Base-by-base conservation (phyloP, 305 asterid species). In the Vinca major region DNA sequence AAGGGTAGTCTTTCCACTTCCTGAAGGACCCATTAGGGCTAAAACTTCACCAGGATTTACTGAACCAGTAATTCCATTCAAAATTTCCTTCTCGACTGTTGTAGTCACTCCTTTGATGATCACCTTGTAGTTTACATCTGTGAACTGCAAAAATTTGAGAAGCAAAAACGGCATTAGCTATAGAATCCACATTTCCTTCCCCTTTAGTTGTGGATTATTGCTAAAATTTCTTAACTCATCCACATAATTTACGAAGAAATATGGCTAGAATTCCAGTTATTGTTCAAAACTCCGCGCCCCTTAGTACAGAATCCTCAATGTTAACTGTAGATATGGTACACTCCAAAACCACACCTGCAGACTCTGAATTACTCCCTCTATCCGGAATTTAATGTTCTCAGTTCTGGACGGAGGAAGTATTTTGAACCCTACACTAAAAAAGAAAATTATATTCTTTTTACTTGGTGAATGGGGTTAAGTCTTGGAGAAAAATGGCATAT, bases 11-110 rank as follows among this genome's bases (percentile, higher is more conserved):
- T 94, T 94, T 53, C 99, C 99, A 64, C 99, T 85, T 58, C 99
- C 99, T 2, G 99, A 94, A 54, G 99, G 99, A 45, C 99, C 99
- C 99, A 94, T 94, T 36, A 94, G 77, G 5, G 99, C 99, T 62
- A 94, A 68, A 65, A 94, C 95, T 72, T 94, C 98, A 13, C 99
- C 96, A 1, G 99, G 99, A 75, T 80, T 84, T 57, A 86, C 93
- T 0, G 88, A 81, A 19, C 99, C 99, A 1, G 77, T 85, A 50
- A 94, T 89, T 65, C 96, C 98, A 65, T 81, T 84, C 55, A 94
- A 70, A 68, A 91, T 88, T 11, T 85, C 90, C 71, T 86, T 91
- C 89, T 94, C 99, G 68, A 73, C 80, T 3, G 91, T 83, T 10
- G 96, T 82, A 45, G 88, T 86, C 50, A 89, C 84, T 76, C 97